Base-by-base conservation (phyloP, 2,329 filamentous ascomycete species). In the Aspergillus phoenicis region DNA sequence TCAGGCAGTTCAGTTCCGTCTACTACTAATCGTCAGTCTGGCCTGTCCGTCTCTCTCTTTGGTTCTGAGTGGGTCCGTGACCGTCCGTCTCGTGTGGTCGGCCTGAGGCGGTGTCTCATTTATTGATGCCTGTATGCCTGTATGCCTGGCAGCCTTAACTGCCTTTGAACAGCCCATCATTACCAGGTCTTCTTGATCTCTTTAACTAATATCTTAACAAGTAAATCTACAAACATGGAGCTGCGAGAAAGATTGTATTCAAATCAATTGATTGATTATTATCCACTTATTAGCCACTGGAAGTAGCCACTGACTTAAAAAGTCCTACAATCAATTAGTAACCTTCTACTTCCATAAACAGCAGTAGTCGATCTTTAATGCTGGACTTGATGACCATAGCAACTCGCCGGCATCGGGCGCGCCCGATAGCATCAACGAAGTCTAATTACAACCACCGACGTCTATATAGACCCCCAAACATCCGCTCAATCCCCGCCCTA, bases 381-480 rank as follows among this genome's bases (percentile, higher is more conserved):
- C 33, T 36, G 11, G 13, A 15, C 33, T 13, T 15, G 5, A 30
- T 5, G 33, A 33, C 47, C 55, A 39, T 38, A 28, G 38, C 39
- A 28, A n/a, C 24, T 41, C 20, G 15, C 65, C 65, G 65, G 65
- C 60, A 63, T 62, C 67, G 65, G 66, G 54, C 15, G 62, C 57
- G 53, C 58, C 60, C 66, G 65, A 57, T 59, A 30, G 28, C 11
- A 62, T 62, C 55, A 24, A 61, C 57, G 13, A 11, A 24, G 20
- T 17, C 36, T 22, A 8, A 26, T 13, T n/a, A 24, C 11, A 15
- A 52, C 30, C 17, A 8, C 41, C 11, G 13, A 30, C 20, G 17
- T 8, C 20, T 49, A 49, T 24, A 49, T 49, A 49, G 26, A 26
- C 43, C 45, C 45, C 39, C 5, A 57, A 20, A 43, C 13, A 30